phyloP scores from a whole-genome alignment of 805 yeast species.

The Starmerella riodocensis region DNA sequence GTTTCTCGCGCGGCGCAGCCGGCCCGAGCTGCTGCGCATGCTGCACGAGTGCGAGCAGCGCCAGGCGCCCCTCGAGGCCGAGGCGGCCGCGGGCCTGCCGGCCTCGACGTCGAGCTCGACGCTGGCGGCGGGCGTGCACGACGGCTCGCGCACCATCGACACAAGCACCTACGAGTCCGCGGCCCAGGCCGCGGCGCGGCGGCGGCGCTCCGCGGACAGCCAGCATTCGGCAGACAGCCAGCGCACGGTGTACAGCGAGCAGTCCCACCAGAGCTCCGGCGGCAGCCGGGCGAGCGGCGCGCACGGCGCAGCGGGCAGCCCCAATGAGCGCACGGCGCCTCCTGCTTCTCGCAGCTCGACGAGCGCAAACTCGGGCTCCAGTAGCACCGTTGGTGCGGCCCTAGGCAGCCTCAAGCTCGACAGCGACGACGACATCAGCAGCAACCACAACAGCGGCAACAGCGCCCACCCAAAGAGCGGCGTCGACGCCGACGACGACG shows the following conservation, averaged over 20 bases:
- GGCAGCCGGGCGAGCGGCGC: no score
- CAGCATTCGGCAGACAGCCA: not conserved
- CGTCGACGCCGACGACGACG: conserved; percentile 21
- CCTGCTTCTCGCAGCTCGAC: no score
- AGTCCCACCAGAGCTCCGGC: not conserved
- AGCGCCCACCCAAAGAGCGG: not conserved
- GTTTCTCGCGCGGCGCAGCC: conserved; percentile 32
- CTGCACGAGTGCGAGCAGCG: conserved; percentile 12
- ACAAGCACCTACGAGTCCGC: not conserved
- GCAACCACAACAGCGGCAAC: not conserved
- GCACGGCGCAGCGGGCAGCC: not conserved
- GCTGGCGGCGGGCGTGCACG: not conserved
- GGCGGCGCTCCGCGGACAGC: not conserved
- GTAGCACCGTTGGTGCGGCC: no score
- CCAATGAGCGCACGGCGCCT: not conserved
- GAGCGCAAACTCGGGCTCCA: not conserved
- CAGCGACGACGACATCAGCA: no score
- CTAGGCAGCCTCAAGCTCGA: no score
- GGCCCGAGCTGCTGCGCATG: conserved; percentile 13
- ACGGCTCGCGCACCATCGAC: conserved; percentile 1
- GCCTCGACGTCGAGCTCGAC: not conserved
- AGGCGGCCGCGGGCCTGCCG: not conserved
- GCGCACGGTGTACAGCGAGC: not conserved
- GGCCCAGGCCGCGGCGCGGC: not conserved
- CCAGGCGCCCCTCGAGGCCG: not conserved